Conservation (phyloP, 1,284 basidiomycete genomes). For the Trametes hirsuta region DNA sequence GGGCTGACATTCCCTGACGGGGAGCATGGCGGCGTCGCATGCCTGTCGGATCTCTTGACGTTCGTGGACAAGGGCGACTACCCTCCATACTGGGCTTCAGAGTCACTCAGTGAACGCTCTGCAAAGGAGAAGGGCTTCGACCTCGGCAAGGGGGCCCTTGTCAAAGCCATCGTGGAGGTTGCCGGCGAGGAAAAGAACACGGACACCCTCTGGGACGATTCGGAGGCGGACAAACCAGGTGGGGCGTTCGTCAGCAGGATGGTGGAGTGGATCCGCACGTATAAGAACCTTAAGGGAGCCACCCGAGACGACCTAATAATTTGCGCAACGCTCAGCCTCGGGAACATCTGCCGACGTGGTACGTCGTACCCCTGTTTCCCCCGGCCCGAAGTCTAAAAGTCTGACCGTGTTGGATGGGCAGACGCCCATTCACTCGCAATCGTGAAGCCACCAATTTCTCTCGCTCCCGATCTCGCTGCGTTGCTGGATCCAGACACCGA, state of each 20-base stretch:
- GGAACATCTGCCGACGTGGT: constrained; percentile 83
- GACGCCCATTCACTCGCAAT: constrained; percentile 70
- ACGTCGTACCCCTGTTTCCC: constrained; percentile 26
- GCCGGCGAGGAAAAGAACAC: constrained; percentile 83
- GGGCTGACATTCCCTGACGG: constrained; percentile 56
- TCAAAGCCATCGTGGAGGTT: constrained; percentile 85
- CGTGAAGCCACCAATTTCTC: constrained; percentile 51
- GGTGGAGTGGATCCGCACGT: constrained; percentile 75
- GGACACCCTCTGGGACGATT: constrained; percentile 72
- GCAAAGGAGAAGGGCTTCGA: constrained; percentile 73
- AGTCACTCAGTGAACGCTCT: constrained; percentile 36
- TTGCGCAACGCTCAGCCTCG: constrained; percentile 81
- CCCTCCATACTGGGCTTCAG: constrained; percentile 60
- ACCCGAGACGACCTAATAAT: constrained; percentile 78
- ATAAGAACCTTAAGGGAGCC: constrained; percentile 38
- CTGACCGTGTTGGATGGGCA: constrained; percentile 35
- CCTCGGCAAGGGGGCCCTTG: constrained; percentile 81
- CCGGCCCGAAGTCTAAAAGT: constrained; percentile 8
- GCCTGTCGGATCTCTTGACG: constrained; percentile 63
- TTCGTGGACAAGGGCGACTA: constrained; percentile 75
- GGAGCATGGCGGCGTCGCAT: constrained; percentile 59
- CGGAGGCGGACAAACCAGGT: constrained; percentile 56
- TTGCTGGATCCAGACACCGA: constrained; percentile 51
- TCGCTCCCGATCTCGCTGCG: constrained; percentile 46
- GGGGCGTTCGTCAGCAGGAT: constrained; percentile 76